Evolutionary conservation across 2,329 filamentous ascomycete genomes (phyloP).

Genomic region (Alternaria ventricosa): DNA sequence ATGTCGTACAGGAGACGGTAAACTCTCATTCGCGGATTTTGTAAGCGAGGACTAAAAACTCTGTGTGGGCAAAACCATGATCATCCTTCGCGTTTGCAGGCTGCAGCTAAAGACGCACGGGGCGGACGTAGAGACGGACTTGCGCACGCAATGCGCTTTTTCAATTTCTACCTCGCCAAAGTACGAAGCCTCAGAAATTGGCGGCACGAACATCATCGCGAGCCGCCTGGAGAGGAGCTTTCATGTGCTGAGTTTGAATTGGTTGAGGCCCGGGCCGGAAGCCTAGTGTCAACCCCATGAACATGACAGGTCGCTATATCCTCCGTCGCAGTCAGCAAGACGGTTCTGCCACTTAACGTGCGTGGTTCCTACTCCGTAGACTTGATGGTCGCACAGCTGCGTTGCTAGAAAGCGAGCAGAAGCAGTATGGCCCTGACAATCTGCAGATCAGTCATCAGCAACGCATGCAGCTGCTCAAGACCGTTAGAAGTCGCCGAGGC

Average conservation of each 20-base stretch:
- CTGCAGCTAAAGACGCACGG: background rate
- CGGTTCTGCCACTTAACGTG: background rate
- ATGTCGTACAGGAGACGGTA: constrained; percentile 2
- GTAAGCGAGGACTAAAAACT: constrained; percentile 5
- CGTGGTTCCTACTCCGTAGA: background rate
- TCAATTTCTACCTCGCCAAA: background rate
- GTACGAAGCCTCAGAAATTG: background rate
- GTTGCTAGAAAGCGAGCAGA: background rate
- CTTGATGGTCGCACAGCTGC: background rate
- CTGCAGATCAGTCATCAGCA: background rate
- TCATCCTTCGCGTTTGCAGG: constrained; percentile 1
- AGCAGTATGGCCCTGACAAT: background rate
- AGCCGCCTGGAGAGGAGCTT: background rate
- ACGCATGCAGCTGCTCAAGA: background rate
- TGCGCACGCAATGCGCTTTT: background rate
- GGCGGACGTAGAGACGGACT: background rate
- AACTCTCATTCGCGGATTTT: constrained; percentile 1
- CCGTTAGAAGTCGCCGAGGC: background rate
- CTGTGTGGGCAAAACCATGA: background rate
- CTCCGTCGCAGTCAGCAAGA: background rate
- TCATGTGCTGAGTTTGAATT: background rate
- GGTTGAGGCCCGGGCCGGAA: constrained; percentile 1
- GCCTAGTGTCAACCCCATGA: background rate
- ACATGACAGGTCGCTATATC: background rate
- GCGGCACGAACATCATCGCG: background rate